phyloP scores from a whole-genome alignment of 805 yeast species.

The Blastobotrys americana region DNA sequence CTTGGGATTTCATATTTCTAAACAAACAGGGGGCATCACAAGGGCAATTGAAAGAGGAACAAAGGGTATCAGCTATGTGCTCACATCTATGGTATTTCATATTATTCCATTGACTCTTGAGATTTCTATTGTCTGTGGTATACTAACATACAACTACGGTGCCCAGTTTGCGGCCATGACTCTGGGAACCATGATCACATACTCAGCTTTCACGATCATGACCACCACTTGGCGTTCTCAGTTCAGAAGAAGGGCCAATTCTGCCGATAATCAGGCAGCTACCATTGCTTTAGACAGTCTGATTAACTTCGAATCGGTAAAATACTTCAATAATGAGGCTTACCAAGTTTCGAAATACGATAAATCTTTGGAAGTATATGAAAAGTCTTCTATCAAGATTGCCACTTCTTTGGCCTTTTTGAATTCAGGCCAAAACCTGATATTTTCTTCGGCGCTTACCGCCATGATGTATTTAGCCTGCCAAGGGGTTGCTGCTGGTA shows the following conservation, averaged over 20 bases:
- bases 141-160: conserved; percentile 89
- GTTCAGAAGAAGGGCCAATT: conserved; percentile 82
- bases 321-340: conserved; percentile 85
- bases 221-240: conserved; percentile 96
- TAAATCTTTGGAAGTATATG: conserved; percentile 62
- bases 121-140: conserved; percentile 87
- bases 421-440: conserved; percentile 71
- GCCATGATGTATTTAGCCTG: conserved; percentile 99
- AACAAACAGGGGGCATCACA: conserved; percentile 94
- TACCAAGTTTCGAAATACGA: conserved; percentile 78
- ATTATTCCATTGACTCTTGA: conserved; percentile 89
- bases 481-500: conserved; percentile 78
- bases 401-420: conserved; percentile 70
- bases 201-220: conserved; percentile 76
- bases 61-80: conserved; percentile 88
- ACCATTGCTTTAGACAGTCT: conserved; percentile 88
- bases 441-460: conserved; percentile 82
- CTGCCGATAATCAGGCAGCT: conserved; percentile 94
- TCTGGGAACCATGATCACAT: conserved; percentile 77
- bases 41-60: conserved; percentile 97
- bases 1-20: conserved; percentile 77
- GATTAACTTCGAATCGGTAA: conserved; percentile 90
- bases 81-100: conserved; percentile 96
- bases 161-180: conserved; percentile 83
- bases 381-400: conserved; percentile 58